These are phyloP conservation scores for Xylaria longipes DNA, from an alignment of 495 filamentous ascomycete genomes.

Conservation along the genomic window DNA sequence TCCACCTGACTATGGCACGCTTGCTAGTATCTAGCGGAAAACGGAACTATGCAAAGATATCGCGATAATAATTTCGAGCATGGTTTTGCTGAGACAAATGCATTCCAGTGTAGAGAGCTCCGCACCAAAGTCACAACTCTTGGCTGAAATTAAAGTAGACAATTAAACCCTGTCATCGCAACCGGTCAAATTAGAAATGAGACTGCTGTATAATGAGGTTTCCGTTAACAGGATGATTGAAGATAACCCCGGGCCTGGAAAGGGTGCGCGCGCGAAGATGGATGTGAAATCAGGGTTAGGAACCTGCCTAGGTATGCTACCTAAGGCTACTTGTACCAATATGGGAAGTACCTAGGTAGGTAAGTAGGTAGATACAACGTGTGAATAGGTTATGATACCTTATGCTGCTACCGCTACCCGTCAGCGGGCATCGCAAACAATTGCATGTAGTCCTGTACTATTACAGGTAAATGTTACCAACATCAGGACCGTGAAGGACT, in stretches of 20 bases:
- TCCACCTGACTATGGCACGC: background rate
- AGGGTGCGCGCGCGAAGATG: background rate
- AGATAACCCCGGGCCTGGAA: background rate
- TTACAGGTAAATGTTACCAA: no score
- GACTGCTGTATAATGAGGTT: background rate
- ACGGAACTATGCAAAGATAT: background rate
- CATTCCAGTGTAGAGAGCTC: background rate
- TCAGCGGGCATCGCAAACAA: no score
- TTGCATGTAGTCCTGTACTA: no score
- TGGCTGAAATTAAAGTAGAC: background rate
- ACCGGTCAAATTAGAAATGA: background rate
- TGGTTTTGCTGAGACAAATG: background rate
- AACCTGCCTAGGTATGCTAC: no score
- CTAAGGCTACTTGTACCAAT: no score
- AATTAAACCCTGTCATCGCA: background rate
- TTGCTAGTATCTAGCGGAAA: background rate
- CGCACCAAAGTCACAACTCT: background rate
- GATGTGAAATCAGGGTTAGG: background rate
- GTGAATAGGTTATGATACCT: no score
- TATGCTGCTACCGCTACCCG: no score
- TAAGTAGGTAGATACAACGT: background rate
- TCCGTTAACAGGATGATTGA: background rate
- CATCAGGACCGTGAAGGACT: no score
- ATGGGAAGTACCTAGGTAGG: no score
- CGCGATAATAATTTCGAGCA: background rate